Percentiles rank a stretch among this genome's conserved stretches.
Evolutionary conservation across 495 filamentous ascomycete genomes (phyloP).

Genomic region (Hypoxylon perforatum): DNA sequence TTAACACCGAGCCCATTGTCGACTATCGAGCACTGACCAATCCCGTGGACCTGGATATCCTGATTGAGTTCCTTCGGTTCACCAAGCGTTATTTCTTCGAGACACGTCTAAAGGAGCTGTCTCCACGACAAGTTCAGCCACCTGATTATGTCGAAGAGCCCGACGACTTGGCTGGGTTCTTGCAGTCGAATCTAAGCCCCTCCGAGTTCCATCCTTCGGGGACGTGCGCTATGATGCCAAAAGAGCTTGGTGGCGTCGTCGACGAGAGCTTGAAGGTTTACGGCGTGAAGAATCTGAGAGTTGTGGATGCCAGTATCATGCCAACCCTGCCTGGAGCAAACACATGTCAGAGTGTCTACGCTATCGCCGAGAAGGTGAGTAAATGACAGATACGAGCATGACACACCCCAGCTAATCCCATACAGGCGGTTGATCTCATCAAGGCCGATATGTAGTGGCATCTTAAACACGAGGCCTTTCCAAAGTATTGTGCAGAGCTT

Average conservation of each 20-base stretch:
- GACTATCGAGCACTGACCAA: conserved; percentile 63
- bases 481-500: no score
- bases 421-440: conserved; percentile 52
- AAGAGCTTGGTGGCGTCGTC: conserved; percentile 64
- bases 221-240: conserved; percentile 67
- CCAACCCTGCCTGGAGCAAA: conserved; percentile 53
- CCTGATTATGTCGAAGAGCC: conserved; percentile 45
- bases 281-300: conserved; percentile 50
- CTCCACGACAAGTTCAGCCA: conserved; percentile 45
- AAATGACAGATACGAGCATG: background rate
- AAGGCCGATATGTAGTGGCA: conserved; percentile 32
- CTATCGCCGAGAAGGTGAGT: conserved; percentile 57
- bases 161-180: conserved; percentile 44
- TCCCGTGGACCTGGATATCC: conserved; percentile 57
- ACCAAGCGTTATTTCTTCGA: conserved; percentile 52
- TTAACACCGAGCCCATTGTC: conserved; percentile 51
- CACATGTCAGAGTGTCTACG: conserved; percentile 57
- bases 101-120: conserved; percentile 43
- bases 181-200: conserved; percentile 47
- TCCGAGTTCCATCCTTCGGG: conserved; percentile 59
- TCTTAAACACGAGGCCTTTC: no score
- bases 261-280: conserved; percentile 57
- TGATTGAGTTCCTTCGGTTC: conserved; percentile 56
- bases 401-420: conserved; percentile 1
- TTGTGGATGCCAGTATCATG: conserved; percentile 58